Evolutionary conservation across 1,284 basidiomycete genomes (phyloP).

Genomic region (Puccinia brachypodii): DNA sequence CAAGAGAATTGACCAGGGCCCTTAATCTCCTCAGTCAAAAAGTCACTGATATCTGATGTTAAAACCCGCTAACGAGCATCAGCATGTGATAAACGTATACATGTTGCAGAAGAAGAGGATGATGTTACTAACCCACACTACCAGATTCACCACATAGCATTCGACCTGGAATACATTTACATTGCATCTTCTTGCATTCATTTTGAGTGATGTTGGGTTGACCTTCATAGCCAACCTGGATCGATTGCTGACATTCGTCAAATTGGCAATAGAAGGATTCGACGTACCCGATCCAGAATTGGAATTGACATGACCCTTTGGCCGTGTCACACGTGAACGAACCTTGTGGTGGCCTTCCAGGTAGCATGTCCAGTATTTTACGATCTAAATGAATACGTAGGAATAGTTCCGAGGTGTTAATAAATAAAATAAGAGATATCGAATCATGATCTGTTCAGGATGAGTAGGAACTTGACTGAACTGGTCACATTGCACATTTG

Average conservation of each 20-base stretch:
- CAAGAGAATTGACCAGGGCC: conserved; percentile 88
- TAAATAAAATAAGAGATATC: conserved; percentile 6
- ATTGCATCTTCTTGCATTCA: conserved; percentile 77
- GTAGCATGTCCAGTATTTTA: conserved; percentile 84
- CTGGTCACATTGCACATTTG: conserved; percentile 98
- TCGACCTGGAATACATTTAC: conserved; percentile 83
- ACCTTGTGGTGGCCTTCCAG: conserved; percentile 83
- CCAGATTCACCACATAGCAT: conserved; percentile 96
- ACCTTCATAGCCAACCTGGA: conserved; percentile 63
- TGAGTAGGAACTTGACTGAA: conserved; percentile 59
- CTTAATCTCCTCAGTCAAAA: conserved; percentile 81
- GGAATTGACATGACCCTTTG: conserved; percentile 75
- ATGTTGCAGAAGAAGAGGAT: background rate
- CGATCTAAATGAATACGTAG: too few relatives aligned
- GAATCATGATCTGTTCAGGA: background rate
- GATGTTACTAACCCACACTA: conserved; percentile 73
- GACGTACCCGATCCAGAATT: conserved; percentile 92
- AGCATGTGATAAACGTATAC: background rate
- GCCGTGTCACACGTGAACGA: conserved; percentile 78
- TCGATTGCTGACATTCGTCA: conserved; percentile 64
- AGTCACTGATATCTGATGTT: conserved; percentile 81
- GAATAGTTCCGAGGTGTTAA: too few relatives aligned
- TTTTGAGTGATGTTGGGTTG: conserved; percentile 71
- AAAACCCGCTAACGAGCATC: background rate
- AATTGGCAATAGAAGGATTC: conserved; percentile 96